Evolutionary conservation across 148 eudicot species (phyloP), one percentile per base, ranked within the genome.

Genomic region (Vaccinium darrowii): DNA sequence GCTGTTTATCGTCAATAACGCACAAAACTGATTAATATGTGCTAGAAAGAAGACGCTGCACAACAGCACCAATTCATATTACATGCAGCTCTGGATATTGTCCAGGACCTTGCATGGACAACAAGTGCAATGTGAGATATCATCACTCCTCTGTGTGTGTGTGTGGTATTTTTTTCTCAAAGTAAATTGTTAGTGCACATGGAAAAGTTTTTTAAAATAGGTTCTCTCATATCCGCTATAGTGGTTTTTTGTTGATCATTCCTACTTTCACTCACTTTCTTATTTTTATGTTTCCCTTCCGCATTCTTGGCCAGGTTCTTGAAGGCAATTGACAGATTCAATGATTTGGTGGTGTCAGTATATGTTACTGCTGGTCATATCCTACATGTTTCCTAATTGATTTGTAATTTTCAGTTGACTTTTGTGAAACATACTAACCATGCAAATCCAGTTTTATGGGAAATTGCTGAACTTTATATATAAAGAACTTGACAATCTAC

Each of bases 311-410:
- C 83, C 97, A 97, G 99, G 99, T 95, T 97, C 91, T 82, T 95
- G 65, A 97, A 97, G 90, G 93, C 93, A 84, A 93, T 97, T 69
- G 99, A 97, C 89, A 91, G 98, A 89, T 97, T 95, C 94, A 95
- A 94, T 53, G 98, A 95, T 89, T 83, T 94, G 93, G 96, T 91
- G 87, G 99, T 97, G 52, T 97, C 99, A 7, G 98, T 97, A 18
- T 97, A 97, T 85, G 98, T 97, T 63, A 97, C 99, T 82, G 98
- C 98, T 43, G 99, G 98, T 91, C 98, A 97, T 97, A 97, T 97
- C 99, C 99, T 95, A 53, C 85, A 21, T 80, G 87, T 74, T 82
- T 80, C 53, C 75, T 83, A 18, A 47, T 23, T 67, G 3, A 39
- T 86, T 76, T 27, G 9, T 54, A 18, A 36, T 74, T 39, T 56